Percentiles rank a stretch among this genome's conserved stretches.
Conservation (phyloP, 2,329 filamentous ascomycete species). For the Beauveria bassiana region DNA sequence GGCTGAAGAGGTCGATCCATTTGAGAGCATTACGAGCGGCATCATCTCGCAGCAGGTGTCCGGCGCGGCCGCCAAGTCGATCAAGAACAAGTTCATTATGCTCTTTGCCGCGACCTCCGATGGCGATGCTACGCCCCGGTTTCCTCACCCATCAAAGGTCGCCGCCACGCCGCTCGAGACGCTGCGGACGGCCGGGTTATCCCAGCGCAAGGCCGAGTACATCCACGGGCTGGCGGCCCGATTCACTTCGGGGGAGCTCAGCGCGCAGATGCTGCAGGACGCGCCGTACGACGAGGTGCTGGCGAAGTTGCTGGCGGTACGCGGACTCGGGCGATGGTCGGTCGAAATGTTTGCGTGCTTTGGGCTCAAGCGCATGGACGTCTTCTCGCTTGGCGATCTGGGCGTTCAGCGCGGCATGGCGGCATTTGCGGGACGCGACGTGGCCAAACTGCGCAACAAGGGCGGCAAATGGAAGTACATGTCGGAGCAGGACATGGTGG, state of each 20-base stretch:
- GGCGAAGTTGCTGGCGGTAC: slow-evolving; percentile 72
- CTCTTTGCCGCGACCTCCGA: slow-evolving; percentile 47
- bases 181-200: slow-evolving; percentile 79
- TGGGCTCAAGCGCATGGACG: slow-evolving; percentile 86
- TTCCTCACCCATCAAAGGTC: slow-evolving; percentile 73
- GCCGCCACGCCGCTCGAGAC: slow-evolving; percentile 52
- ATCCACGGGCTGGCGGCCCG: slow-evolving; percentile 77
- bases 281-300: slow-evolving; percentile 83
- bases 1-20: slow-evolving; percentile 82
- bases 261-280: slow-evolving; percentile 64
- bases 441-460: slow-evolving; percentile 71
- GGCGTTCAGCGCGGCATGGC: slow-evolving; percentile 95
- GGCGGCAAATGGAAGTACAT: slow-evolving; percentile 98
- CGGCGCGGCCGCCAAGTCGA: slow-evolving; percentile 80
- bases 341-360: slow-evolving; percentile 99
- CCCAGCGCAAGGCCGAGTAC: slow-evolving; percentile 93
- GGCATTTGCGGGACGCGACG: slow-evolving; percentile 72
- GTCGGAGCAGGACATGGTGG: slow-evolving; percentile 85
- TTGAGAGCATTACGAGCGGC: slow-evolving; percentile 70
- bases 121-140: slow-evolving; percentile 29
- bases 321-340: slow-evolving; percentile 82
- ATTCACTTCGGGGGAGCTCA: slow-evolving; percentile 68
- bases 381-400: slow-evolving; percentile 86
- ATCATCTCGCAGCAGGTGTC: slow-evolving; percentile 98
- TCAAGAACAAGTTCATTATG: slow-evolving; percentile 75